Conservation (phyloP, 108 stramenopile genomes). For the Skeletonema costatum region DNA sequence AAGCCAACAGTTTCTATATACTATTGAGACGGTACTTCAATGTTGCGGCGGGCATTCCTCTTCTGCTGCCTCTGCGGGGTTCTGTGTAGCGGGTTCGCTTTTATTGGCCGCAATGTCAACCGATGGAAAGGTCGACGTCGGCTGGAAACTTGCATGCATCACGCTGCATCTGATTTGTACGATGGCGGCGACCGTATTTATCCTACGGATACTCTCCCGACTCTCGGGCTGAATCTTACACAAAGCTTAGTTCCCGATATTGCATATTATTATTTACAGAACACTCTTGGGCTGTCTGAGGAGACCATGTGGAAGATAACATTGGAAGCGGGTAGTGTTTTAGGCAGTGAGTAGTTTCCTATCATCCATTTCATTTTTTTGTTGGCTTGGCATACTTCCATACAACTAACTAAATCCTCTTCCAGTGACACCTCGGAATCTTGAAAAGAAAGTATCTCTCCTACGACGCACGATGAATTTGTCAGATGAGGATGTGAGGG, state of each 20-base stretch:
- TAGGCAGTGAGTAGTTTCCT: conserved; percentile 38
- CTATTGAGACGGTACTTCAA: neutral
- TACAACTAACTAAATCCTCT: neutral
- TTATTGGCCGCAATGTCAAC: neutral
- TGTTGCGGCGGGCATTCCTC: neutral
- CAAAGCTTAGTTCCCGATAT: conserved; percentile 49
- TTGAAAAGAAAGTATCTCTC: conserved; percentile 64
- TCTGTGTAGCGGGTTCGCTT: neutral
- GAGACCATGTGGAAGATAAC: conserved; percentile 86
- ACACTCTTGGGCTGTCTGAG: conserved; percentile 74
- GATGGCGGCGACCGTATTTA: conserved; percentile 8
- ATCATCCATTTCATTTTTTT: neutral
- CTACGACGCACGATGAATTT: conserved; percentile 62
- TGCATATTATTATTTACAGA: conserved; percentile 82
- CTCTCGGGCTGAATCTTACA: conserved; percentile 6
- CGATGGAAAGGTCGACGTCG: neutral
- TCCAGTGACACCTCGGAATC: conserved; percentile 61
- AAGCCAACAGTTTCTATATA: no score
- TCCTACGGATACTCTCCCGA: conserved; percentile 17
- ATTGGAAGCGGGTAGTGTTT: conserved; percentile 59
- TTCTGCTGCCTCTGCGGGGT: neutral
- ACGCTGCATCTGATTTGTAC: neutral
- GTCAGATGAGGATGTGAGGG: conserved; percentile 63
- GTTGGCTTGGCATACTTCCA: neutral
- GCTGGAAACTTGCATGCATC: neutral